Base-by-base conservation (phyloP, 768 basidiomycete genomes). In the Phaffia australis region DNA sequence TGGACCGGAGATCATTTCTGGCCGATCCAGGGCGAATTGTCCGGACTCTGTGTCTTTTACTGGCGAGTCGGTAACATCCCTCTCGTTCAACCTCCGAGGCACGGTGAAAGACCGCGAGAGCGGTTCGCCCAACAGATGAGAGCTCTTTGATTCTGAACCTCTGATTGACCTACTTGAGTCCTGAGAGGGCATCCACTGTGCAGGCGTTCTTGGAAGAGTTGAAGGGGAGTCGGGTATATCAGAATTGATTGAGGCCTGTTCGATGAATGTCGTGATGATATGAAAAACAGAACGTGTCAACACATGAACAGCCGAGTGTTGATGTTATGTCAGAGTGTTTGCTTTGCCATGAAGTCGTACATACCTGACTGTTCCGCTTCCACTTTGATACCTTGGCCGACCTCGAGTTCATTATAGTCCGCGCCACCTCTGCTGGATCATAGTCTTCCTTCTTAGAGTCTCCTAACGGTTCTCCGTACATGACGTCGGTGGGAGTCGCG, bases 361-460 rank as follows among this genome's bases (percentile, higher is more conserved):
- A 23, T 15, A 61, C 60, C 60, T 61, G 60, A 50, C 60, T 61
- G 60, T 61, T 64, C 15, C 51, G 71, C 68, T 75, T 71, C 78
- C 78, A 79, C 54, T 77, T 74, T 60, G 77, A 75, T 69, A 78
- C 67, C 69, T 79, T 79, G 49, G 78, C 78, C 56, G 74, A 74
- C n/a, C 78, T 70, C 30, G 74, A 76, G 61, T 77, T 75, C 71
- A 78, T 71, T 70, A 79, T 79, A 73, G 77, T 76, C 65, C 73
- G 74, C 3, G 75, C 76, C 52, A 46, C 35, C 16, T 57, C 65
- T 46, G 66, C 69, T 1, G 59, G 54, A 29, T 49, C 62, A 9
- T 63, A 42, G 18, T 47, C 56, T n/a, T 49, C 35, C n/a, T 47
- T 56, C 56, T 49, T 54, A 56, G 51, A 54, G 30, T 32, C 16